Base-by-base conservation (phyloP, 1,284 basidiomycete genomes). In the Cryptococcus jaspeensis region DNA sequence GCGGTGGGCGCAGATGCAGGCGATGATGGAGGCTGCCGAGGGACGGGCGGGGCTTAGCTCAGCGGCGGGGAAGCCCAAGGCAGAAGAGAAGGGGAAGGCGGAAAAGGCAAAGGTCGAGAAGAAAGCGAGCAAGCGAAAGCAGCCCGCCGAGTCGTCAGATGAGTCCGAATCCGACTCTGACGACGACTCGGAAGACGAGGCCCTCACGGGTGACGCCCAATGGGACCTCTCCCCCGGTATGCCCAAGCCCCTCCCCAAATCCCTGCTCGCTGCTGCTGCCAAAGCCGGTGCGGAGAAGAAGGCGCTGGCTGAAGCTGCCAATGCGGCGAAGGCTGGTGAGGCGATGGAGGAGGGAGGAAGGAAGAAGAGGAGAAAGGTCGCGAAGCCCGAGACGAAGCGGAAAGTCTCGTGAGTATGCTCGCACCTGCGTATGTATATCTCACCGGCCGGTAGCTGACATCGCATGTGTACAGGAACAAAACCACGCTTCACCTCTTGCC, bases 1-100 rank as follows among this genome's bases (percentile, higher is more conserved):
- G 9, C 52, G 64, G 43, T 64, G 66, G 38, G 61, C 53, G 23
- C 45, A 56, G 41, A 73, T 73, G 70, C 69, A 73, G 64, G 65
- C 62, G 23, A 67, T 67, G 47, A 73, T 73, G 71, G 69, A 71
- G 50, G 60, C 64, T 58, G 65, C 67, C 15, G 71, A 69, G 32
- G 44, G 55, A 28, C 43, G 63, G 43, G 62, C 65, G 3, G 59
- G 61, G 6, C 15, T 63, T 42, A 35, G 15, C 9, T 25, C 50
- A 5, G 28, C 5, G 36, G 20, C 40, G 40, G n/a, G 16, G n/a
- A 41, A 41, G 40, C 5, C 40, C 7, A 32, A 50, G n/a, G 23
- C 15, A 2, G 28, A 2, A 9, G 16, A 11, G 16, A 35, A 18
- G 20, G 43, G 25, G 13, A 46, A 45, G 46, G 22, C 41, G 22